phyloP scores from a whole-genome alignment of 2,329 filamentous ascomycete genomes.

The Tolypocladium nubicola region DNA sequence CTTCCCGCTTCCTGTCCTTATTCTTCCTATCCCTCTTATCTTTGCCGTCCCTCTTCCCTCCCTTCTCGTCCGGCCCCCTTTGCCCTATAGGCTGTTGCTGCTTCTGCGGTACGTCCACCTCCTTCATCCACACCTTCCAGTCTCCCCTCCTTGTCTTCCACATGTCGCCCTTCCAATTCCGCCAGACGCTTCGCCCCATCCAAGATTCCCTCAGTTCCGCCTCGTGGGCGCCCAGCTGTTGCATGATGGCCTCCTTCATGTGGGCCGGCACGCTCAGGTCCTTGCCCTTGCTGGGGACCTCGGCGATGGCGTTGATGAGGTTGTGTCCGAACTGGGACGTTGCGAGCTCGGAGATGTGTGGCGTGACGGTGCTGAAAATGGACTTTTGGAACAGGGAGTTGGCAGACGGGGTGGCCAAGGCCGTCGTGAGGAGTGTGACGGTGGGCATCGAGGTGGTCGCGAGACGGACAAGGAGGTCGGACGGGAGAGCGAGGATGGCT shows the following conservation, averaged over 20 bases:
- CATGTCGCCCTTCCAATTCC: constrained; percentile 45
- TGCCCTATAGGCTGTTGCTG: constrained; percentile 2
- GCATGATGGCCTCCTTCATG: constrained; percentile 45
- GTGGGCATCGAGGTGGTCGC: constrained; percentile 44
- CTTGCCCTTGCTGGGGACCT: constrained; percentile 37
- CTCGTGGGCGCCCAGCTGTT: constrained; percentile 36
- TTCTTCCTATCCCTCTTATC: neutral
- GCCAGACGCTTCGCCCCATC: constrained; percentile 46
- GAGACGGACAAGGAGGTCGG: constrained; percentile 49
- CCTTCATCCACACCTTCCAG: constrained; percentile 48
- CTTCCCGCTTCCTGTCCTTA: constrained; percentile 1
- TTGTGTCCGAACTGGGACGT: constrained; percentile 40
- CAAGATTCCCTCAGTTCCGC: constrained; percentile 39
- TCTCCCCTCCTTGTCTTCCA: constrained; percentile 42
- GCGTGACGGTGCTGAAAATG: constrained; percentile 35
- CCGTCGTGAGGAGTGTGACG: constrained; percentile 38
- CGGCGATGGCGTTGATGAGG: constrained; percentile 37
- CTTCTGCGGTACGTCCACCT: constrained; percentile 19
- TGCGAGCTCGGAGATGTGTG: constrained; percentile 35
- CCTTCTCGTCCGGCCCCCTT: neutral
- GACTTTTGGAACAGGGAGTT: constrained; percentile 46
- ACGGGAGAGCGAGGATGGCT: constrained; percentile 50
- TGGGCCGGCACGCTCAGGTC: constrained; percentile 43
- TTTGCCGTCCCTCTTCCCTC: neutral
- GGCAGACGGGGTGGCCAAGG: constrained; percentile 34